These are phyloP conservation scores for Fusarium sp. DNA, from an alignment of 2,329 filamentous ascomycete genomes.

Conservation along the genomic window DNA sequence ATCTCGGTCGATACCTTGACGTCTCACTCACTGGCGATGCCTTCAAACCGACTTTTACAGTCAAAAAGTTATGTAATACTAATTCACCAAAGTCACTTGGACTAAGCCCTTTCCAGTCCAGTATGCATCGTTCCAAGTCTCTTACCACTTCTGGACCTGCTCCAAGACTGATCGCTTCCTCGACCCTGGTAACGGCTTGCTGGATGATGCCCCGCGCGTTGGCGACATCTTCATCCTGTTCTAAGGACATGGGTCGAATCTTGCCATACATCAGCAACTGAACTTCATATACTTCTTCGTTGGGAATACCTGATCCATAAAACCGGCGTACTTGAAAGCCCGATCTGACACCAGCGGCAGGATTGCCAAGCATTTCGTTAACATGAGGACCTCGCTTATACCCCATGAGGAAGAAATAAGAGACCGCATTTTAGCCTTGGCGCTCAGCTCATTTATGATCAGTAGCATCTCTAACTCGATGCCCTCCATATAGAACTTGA, in stretches of 20 bases:
- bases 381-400: not conserved
- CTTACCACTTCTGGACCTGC: not conserved
- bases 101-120: not conserved
- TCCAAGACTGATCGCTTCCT: not conserved
- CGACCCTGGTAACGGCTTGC: not conserved
- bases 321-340: not conserved
- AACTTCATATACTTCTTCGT: not conserved
- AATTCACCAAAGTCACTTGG: not conserved
- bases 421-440: not conserved
- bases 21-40: not conserved
- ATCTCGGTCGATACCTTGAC: too few relatives aligned
- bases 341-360: not conserved
- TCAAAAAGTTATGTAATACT: not conserved
- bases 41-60: not conserved
- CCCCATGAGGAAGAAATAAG: not conserved
- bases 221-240: not conserved
- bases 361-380: not conserved
- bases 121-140: not conserved
- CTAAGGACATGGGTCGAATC: not conserved
- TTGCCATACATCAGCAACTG: not conserved
- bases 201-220: not conserved
- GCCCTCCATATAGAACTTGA: not conserved
- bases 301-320: not conserved
- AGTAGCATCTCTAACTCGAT: not conserved
- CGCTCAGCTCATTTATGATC: not conserved